Conservation (phyloP, 768 basidiomycete species). For the Lactifluus pinguis region DNA sequence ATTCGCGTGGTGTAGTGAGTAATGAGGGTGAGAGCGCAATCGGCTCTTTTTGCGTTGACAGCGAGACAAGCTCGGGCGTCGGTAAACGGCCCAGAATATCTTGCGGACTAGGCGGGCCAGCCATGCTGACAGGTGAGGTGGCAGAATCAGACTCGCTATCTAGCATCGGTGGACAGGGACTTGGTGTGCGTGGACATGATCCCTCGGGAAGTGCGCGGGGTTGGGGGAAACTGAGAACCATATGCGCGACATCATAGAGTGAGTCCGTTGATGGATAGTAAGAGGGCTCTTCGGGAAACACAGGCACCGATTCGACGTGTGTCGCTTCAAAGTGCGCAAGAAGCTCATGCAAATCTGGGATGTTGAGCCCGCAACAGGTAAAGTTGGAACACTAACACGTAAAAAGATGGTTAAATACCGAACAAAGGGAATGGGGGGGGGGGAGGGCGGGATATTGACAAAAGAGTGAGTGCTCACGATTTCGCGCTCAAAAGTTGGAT, state of each 20-base stretch:
- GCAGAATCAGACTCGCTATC: conserved; percentile 13
- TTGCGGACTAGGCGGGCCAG: conserved; percentile 10
- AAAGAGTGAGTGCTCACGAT: conserved; percentile 7
- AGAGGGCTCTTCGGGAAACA: conserved; percentile 4
- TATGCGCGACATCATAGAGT: conserved; percentile 13
- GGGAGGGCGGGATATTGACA: not conserved
- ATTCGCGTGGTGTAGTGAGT: conserved; percentile 15
- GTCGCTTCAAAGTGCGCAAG: conserved; percentile 43
- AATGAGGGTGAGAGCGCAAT: conserved; percentile 16
- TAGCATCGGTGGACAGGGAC: conserved; percentile 6
- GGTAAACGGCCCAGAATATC: conserved; percentile 5
- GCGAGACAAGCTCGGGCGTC: not conserved
- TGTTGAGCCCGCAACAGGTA: conserved; percentile 38
- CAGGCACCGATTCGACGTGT: conserved; percentile 26
- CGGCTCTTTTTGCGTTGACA: conserved; percentile 1
- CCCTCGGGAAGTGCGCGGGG: conserved; percentile 23
- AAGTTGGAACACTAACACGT: conserved; percentile 34
- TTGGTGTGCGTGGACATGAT: conserved; percentile 10
- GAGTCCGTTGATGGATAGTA: conserved; percentile 12
- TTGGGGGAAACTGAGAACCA: conserved; percentile 28
- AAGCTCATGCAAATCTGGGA: conserved; percentile 41
- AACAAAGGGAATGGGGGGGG: not conserved
- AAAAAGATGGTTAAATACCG: not conserved
- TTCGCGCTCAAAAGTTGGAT: conserved; percentile 19
- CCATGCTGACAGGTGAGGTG: conserved; percentile 3